Base-by-base conservation (phyloP, 768 basidiomycete genomes). In the Termitomyces sp. region DNA sequence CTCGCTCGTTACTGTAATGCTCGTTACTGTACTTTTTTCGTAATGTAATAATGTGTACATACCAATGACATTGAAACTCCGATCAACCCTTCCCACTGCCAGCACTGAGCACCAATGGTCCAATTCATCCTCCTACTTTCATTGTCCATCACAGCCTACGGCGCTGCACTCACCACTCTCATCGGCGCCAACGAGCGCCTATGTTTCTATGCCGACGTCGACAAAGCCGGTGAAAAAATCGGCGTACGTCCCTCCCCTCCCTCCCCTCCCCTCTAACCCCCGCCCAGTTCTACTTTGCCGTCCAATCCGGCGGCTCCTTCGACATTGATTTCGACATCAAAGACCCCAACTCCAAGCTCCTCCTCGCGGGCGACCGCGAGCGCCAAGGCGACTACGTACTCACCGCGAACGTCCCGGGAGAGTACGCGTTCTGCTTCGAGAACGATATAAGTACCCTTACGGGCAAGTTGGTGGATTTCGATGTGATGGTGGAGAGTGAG, bases 401-500 rank as follows among this genome's bases (percentile, higher is more conserved):
- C 58, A 98, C 97, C 3, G 97, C 94, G 18, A 96, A 97, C 73
- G 82, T 82, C 18, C 80, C 87, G 68, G 91, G 91, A 62, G 91
- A 94, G 80, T 94, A 93, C 67, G 69, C 95, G 5, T 98, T 99
- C 77, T 98, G 96, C 75, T 97, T 98, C 69, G 91, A 94, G 68
- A 99, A 99, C 69, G 95, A 98, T 76, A 96, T 96, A 80, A 91
- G 89, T 23, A 91, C 92, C 4, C 79, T 97, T 60, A 89, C 91
- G 12, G 92, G 94, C 73, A 98, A 98, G 71, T 82, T 98, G 44
- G 82, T 99, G 64, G 91, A 94, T 73, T 90, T 94, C 67, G 89
- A 92, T 70, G 98, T 99, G 72, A 95, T 98, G 94, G 93, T 94
- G 44, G 97, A 99, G 79, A 94, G 89, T 57, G 96, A 98, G 67